Conservation (phyloP, 169 alveolate species). For the Eimeria nieschulzi region DNA sequence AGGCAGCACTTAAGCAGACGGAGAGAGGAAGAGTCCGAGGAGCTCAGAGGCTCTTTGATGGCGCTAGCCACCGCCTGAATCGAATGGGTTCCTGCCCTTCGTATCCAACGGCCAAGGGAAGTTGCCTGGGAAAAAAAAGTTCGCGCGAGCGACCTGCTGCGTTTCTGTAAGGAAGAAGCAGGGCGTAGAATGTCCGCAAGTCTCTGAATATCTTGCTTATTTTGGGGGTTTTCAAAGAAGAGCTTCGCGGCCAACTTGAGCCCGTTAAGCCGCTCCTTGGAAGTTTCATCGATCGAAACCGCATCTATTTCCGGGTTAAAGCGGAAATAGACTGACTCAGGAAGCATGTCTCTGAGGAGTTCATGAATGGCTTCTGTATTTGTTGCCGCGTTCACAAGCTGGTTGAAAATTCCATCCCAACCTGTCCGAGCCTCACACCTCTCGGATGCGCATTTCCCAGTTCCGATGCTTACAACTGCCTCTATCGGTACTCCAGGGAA, state of each 20-base stretch:
- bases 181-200: slow-evolving; percentile 11
- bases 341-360: slow-evolving; percentile 77
- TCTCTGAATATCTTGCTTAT: neutral
- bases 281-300: slow-evolving; percentile 81
- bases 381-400: slow-evolving; percentile 82
- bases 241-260: slow-evolving; percentile 78
- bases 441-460: slow-evolving; percentile 80
- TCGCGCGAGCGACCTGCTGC: neutral
- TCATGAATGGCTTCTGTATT: slow-evolving; percentile 83
- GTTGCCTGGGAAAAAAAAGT: neutral
- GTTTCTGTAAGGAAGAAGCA: neutral
- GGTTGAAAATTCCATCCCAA: slow-evolving; percentile 82
- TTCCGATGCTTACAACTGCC: slow-evolving; percentile 87
- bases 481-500: slow-evolving; percentile 85
- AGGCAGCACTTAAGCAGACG: slow-evolving; percentile 20
- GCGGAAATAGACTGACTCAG: slow-evolving; percentile 79
- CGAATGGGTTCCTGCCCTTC: neutral
- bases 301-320: slow-evolving; percentile 80
- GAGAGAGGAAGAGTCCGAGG: neutral
- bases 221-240: slow-evolving; percentile 67
- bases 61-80: neutral
- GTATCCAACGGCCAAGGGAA: neutral
- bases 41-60: neutral
- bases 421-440: slow-evolving; percentile 72
- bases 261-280: slow-evolving; percentile 74